Percentiles rank a stretch among this genome's conserved stretches.
Evolutionary conservation across 208 protist species (phyloP).

Genomic region (Trichomonas vaginalis): DNA sequence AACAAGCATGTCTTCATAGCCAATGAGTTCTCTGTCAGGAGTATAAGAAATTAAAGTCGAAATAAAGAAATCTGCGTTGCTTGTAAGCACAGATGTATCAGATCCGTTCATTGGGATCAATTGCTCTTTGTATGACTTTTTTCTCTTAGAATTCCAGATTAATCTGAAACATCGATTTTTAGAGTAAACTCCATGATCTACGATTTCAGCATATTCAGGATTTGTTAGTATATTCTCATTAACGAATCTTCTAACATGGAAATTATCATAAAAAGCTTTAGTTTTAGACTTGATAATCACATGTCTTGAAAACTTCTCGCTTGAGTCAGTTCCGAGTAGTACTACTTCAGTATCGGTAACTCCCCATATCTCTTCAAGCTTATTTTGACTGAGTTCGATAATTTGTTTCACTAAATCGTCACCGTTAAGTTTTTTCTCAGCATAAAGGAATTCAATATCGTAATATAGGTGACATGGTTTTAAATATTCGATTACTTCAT

Average conservation of each 20-base stretch:
- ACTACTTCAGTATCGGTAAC: neutral
- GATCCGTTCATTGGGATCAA: neutral
- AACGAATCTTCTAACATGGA: neutral
- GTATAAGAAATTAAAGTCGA: neutral
- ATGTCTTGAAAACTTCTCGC: neutral
- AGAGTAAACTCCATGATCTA: neutral
- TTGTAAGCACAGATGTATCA: neutral
- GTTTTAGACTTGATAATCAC: neutral
- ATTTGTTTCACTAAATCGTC: neutral
- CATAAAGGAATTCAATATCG: neutral
- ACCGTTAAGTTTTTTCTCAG: neutral
- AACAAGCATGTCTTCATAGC: neutral
- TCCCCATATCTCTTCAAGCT: neutral
- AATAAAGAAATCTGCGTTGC: neutral
- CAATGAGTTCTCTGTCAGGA: neutral
- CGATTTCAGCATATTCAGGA: neutral
- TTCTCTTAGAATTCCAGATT: neutral
- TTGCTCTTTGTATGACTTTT: neutral
- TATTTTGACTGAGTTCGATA: neutral
- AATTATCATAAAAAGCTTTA: neutral
- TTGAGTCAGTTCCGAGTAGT: neutral
- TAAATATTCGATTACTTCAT: neutral
- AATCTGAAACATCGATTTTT: neutral
- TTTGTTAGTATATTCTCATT: neutral
- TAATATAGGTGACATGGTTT: neutral